These are phyloP conservation scores for Ilyonectria destructans DNA, from an alignment of 2,329 filamentous ascomycete species.

Conservation along the genomic window DNA sequence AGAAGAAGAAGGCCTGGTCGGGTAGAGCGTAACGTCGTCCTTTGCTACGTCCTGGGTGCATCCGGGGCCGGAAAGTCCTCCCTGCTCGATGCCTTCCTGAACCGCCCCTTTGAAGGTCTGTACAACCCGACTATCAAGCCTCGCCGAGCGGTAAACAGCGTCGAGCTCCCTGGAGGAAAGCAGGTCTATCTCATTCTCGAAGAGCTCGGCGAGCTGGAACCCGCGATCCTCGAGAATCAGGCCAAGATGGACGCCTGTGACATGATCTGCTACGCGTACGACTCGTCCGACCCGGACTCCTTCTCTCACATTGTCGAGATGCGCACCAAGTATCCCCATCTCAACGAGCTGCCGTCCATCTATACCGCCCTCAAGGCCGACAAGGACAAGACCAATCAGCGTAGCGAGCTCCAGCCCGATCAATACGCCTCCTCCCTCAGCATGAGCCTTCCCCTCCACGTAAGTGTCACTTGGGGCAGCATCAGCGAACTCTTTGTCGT, in stretches of 20 bases:
- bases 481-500: constrained; percentile 95
- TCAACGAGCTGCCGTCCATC: constrained; percentile 91
- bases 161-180: constrained; percentile 95
- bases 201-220: constrained; percentile 95
- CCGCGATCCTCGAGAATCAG: constrained; percentile 93
- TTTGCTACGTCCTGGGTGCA: constrained; percentile 93
- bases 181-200: constrained; percentile 97
- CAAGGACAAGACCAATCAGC: constrained; percentile 95
- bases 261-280: constrained; percentile 94
- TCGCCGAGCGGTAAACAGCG: constrained; percentile 93
- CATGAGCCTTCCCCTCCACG: constrained; percentile 93
- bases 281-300: constrained; percentile 96
- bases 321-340: constrained; percentile 83
- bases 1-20: constrained; percentile 85
- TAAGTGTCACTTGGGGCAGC: constrained; percentile 94
- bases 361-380: constrained; percentile 97
- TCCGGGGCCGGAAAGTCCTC: constrained; percentile 92
- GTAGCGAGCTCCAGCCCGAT: constrained; percentile 91
- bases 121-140: constrained; percentile 97
- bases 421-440: constrained; percentile 88
- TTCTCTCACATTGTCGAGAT: constrained; percentile 92
- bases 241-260: constrained; percentile 94
- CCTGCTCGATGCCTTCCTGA: constrained; percentile 91
- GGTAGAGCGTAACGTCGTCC: constrained; percentile 94
- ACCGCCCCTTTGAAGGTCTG: constrained; percentile 85